These are phyloP conservation scores for Pholiota conissans DNA, from an alignment of 768 basidiomycete species.

Conservation along the genomic window DNA sequence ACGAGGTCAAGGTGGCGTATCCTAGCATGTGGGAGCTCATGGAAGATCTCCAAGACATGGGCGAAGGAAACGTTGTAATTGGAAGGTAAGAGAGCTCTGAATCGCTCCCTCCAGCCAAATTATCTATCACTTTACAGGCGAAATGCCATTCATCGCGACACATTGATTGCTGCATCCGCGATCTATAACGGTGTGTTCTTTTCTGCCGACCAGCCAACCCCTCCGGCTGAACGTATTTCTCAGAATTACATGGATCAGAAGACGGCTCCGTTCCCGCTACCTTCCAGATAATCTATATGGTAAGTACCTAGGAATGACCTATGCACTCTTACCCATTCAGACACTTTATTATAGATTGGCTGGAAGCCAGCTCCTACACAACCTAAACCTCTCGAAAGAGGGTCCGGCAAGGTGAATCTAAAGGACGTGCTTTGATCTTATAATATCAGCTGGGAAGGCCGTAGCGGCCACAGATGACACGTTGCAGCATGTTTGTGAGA, in stretches of 20 bases:
- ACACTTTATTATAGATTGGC: slow-evolving; percentile 35
- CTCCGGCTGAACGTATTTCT: neutral
- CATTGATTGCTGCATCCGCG: slow-evolving; percentile 85
- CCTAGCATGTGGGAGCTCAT: slow-evolving; percentile 96
- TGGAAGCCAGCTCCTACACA: slow-evolving; percentile 47
- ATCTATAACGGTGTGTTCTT: slow-evolving; percentile 80
- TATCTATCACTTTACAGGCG: slow-evolving; percentile 46
- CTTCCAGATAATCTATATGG: slow-evolving; percentile 95
- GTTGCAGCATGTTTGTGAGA: neutral
- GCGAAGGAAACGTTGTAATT: slow-evolving; percentile 89
- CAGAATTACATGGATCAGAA: slow-evolving; percentile 82
- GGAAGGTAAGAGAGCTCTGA: slow-evolving; percentile 52
- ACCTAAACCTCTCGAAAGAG: slow-evolving; percentile 44
- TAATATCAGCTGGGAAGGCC: neutral
- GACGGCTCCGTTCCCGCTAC: slow-evolving; percentile 91
- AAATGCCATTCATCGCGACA: slow-evolving; percentile 76
- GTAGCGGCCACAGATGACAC: neutral
- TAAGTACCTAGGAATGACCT: slow-evolving; percentile 22
- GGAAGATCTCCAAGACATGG: slow-evolving; percentile 94
- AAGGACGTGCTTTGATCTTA: slow-evolving; percentile 37
- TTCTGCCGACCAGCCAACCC: neutral
- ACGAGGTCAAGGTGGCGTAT: slow-evolving; percentile 88
- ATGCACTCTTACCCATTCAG: slow-evolving; percentile 3
- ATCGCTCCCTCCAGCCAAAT: neutral
- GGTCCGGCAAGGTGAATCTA: slow-evolving; percentile 43